Conservation (phyloP, 2,329 filamentous ascomycete genomes). For the Aspergillus sojae region DNA sequence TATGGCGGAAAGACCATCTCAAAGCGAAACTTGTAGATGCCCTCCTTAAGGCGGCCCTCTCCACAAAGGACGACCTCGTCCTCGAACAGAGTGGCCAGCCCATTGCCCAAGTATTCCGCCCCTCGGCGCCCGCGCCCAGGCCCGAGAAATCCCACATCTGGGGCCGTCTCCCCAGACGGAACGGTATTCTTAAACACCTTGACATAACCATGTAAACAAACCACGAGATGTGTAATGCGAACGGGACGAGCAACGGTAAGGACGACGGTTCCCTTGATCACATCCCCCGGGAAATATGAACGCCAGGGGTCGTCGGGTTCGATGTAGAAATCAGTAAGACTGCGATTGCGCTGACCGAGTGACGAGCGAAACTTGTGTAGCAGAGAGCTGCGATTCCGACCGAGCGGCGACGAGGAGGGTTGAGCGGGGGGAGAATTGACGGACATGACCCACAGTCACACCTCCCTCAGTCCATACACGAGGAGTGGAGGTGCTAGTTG, state of each 20-base stretch:
- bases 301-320: constrained; percentile 65
- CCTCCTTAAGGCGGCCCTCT: constrained; percentile 64
- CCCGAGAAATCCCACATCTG: constrained; percentile 53
- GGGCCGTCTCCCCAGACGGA: constrained; percentile 56
- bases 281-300: constrained; percentile 64
- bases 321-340: constrained; percentile 63
- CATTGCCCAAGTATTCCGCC: constrained; percentile 64
- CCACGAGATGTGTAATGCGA: constrained; percentile 64
- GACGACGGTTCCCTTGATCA: constrained; percentile 62
- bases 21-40: constrained; percentile 68
- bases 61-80: constrained; percentile 67
- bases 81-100: constrained; percentile 65
- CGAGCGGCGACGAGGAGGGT: constrained; percentile 37
- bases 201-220: constrained; percentile 65
- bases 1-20: constrained; percentile 63
- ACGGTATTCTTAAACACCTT: constrained; percentile 67
- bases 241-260: constrained; percentile 63
- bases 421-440: constrained; percentile 37
- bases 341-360: constrained; percentile 56
- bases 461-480: constrained; percentile 39
- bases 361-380: constrained; percentile 60
- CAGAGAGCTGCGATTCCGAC: constrained; percentile 46
- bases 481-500: constrained; percentile 15
- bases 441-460: constrained; percentile 43
- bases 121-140: constrained; percentile 57